Base-by-base conservation (phyloP, 225 moss, liverwort and hornwort species). In the Marchantia polymorpha region DNA sequence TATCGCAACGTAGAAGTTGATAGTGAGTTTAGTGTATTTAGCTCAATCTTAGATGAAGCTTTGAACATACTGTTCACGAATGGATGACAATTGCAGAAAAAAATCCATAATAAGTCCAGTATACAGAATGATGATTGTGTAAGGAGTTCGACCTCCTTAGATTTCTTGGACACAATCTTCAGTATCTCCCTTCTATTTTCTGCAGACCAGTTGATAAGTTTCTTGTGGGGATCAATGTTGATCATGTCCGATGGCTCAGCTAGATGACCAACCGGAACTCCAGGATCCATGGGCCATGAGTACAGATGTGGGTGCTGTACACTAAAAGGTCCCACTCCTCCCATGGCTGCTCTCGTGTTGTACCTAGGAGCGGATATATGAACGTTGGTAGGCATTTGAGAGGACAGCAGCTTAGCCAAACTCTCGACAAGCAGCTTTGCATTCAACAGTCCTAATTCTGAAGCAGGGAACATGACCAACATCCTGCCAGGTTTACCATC, bases 401-500 rank as follows among this genome's bases (percentile, higher is more conserved):
- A 54, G 64, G 69, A 7, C 9, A 9, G 17, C 50, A 76, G 52
- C 64, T 64, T 81, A 27, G 72, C 72, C 56, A 83, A 80, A 49
- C 72, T 86, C 17, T 86, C 82, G 12, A 82, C 76, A 13, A 86
- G 66, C 48, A 79, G 7, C 67, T 80, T 83, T 2, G 85, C 79
- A 72, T 86, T 76, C 12, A 86, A 76, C 51, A 80, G 76, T 69
- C 85, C 85, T 26, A 82, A 70, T 72, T 86, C 85, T 15, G 82
- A 51, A 52, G 82, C 76, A 52, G 85, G 85, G 61, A 86, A 86
- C 31, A 80, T 74, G 11, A 86, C 77, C 67, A 86, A 68, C 72
- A 55, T 80, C 72, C 76, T 76, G 22, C 71, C 71, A 47, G 76
- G 64, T 27, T 15, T 48, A 29, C 69, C 63, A 7, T 16, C 65